Conservation (phyloP, 208 protist genomes). For the Trypanosoma avium region DNA sequence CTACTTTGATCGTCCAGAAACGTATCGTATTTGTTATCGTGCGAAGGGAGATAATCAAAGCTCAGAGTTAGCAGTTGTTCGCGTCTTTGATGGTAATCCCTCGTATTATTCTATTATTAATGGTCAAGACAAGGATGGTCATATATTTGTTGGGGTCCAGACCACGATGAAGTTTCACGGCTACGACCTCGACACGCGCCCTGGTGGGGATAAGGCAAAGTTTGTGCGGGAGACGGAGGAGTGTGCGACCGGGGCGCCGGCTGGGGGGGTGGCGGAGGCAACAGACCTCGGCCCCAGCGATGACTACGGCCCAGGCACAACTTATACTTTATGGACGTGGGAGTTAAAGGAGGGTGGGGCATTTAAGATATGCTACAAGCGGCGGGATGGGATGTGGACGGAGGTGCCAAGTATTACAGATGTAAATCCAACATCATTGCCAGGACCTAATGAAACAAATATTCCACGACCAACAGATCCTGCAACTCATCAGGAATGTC, state of each 20-base stretch:
- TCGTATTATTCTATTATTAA: conserved; percentile 62
- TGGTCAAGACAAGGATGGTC: conserved; percentile 34
- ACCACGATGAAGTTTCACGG: conserved; percentile 77
- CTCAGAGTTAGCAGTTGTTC: conserved; percentile 50
- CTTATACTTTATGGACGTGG: conserved; percentile 58
- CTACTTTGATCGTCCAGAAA: conserved; percentile 37
- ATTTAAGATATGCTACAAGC: conserved; percentile 81
- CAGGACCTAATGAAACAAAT: neutral
- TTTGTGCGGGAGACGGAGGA: conserved; percentile 56
- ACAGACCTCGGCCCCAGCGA: conserved; percentile 53
- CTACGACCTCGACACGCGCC: conserved; percentile 68
- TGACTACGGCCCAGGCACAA: conserved; percentile 71
- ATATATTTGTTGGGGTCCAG: conserved; percentile 33
- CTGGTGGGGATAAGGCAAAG: conserved; percentile 62
- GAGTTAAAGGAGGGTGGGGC: conserved; percentile 39
- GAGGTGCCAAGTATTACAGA: conserved; percentile 68
- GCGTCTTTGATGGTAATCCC: conserved; percentile 64
- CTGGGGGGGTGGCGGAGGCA: conserved; percentile 57
- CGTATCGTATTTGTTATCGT: conserved; percentile 64
- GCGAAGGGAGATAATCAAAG: neutral
- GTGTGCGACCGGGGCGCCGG: conserved; percentile 48
- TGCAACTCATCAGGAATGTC: conserved; percentile 41
- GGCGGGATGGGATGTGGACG: conserved; percentile 43
- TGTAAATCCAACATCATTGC: neutral
- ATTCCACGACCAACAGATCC: conserved; percentile 52